Conservation (phyloP, 2,329 filamentous ascomycete species). For the Monilinia aucupariae region DNA sequence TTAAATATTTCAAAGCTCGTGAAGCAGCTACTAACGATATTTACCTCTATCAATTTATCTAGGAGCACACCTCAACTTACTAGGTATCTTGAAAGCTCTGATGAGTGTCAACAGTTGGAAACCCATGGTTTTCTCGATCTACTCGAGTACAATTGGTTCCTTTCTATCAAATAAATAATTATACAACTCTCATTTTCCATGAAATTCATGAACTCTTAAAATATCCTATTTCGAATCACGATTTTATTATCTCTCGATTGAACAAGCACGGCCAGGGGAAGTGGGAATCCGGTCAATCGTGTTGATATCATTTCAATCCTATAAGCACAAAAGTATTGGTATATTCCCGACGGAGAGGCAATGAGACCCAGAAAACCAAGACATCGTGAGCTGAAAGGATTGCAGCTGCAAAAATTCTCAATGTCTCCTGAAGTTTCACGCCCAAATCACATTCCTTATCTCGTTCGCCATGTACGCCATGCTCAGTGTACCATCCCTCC, state of each 20-base stretch:
- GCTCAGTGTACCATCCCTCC: constrained; percentile 19
- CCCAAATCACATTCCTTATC: background rate
- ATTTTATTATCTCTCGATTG: background rate
- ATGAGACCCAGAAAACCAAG: background rate
- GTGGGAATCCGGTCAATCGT: background rate
- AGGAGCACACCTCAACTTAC: background rate
- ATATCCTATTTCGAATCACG: background rate
- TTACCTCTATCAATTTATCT: background rate
- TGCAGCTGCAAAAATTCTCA: background rate
- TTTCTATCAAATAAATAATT: background rate
- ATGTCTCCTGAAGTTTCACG: background rate
- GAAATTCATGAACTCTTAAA: background rate
- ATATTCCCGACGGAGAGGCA: background rate
- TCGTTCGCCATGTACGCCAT: constrained; percentile 20
- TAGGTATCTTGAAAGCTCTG: background rate
- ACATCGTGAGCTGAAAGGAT: background rate
- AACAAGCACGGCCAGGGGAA: background rate
- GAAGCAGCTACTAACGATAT: background rate
- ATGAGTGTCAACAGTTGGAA: background rate
- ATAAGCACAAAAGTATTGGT: constrained; percentile 3
- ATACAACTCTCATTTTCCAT: too few relatives aligned
- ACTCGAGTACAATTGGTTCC: too few relatives aligned
- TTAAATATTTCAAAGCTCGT: background rate
- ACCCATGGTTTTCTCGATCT: background rate
- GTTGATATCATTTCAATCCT: background rate